Evolutionary conservation across 2,329 filamentous ascomycete genomes (phyloP), one percentile per base, ranked within the genome.

Genomic region (Diaporthe ilicicola): DNA sequence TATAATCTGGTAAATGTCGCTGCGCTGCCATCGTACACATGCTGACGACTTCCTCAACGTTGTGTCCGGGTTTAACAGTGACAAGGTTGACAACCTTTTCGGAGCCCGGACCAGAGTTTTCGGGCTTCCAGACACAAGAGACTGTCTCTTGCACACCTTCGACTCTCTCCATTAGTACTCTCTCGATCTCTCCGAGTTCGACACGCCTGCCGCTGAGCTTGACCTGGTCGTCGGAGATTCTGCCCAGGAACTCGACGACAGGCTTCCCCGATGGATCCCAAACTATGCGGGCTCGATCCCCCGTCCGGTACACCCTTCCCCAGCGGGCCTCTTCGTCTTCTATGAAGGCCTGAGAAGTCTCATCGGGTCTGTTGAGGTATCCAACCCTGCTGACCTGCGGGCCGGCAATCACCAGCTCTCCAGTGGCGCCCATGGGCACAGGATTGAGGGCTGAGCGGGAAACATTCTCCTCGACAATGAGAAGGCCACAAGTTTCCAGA

Each of bases 1-100:
- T 91, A 74, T 87, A 90, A 9, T 81, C 80, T 2, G 89, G 89
- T 4, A 92, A 80, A 85, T 87, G 89, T 68, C 82, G 82, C 62
- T 82, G 82, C 74, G 88, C 91, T 8, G 79, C 80, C 7, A 81
- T 74, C 39, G 79, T 74, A 19, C 65, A 68, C 29, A 34, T 39
- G 34, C 39, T 29, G 6, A 68, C 19, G 78, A 75, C 6, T 78
- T 78, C 73, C 19, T 79, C 78, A 8, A 79, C 78, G 27, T 56
- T 48, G 15, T 29, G 48, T 15, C 65, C 53, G 2, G 65, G 22
- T 89, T 91, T 12, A 42, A 51, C 48, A 29, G 86, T 84, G 9
- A 91, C 84, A 44, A 91, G 77, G n/a, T 79, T 83, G 5, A 87
- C 85, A 12, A 84, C 79, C 50, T 56, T 73, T 37, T 76, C 73